phyloP scores from a whole-genome alignment of 345 rosid genomes.

The Euphorbia tirucalli region DNA sequence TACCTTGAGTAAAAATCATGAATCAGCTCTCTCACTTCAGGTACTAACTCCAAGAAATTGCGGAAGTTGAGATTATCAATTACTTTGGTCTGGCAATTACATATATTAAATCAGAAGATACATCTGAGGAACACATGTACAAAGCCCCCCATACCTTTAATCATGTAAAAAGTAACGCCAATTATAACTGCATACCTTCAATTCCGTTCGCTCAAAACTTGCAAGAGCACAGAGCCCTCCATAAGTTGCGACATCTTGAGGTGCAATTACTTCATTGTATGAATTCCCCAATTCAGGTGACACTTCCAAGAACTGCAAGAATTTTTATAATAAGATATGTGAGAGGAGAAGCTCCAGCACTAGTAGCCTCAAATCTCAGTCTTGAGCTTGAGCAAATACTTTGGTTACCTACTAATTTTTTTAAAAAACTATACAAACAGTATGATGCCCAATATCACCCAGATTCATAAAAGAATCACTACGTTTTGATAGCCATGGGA shows the following conservation, averaged over 20 bases:
- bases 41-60: constrained; percentile 91
- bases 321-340: background rate
- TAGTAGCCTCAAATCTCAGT: background rate
- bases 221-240: constrained; percentile 99
- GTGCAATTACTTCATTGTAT: constrained; percentile 88
- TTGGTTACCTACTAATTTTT: background rate
- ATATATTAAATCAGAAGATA: constrained; percentile 24
- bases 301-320: constrained; percentile 84
- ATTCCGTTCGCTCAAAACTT: constrained; percentile 88
- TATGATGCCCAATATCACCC: background rate
- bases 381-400: background rate
- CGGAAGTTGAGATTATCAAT: constrained; percentile 91
- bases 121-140: background rate
- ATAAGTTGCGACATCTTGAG: constrained; percentile 97
- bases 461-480: background rate
- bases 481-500: background rate
- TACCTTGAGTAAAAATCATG: constrained; percentile 97
- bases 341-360: background rate
- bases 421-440: background rate
- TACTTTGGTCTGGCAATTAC: constrained; percentile 71
- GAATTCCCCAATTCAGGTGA: constrained; percentile 84
- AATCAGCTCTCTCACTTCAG: constrained; percentile 97
- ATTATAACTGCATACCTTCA: constrained; percentile 54
- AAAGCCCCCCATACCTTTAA: no score
- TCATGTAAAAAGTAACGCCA: background rate